These are phyloP conservation scores for Petunia secreta DNA, from an alignment of 257 asterid species.

Conservation along the genomic window DNA sequence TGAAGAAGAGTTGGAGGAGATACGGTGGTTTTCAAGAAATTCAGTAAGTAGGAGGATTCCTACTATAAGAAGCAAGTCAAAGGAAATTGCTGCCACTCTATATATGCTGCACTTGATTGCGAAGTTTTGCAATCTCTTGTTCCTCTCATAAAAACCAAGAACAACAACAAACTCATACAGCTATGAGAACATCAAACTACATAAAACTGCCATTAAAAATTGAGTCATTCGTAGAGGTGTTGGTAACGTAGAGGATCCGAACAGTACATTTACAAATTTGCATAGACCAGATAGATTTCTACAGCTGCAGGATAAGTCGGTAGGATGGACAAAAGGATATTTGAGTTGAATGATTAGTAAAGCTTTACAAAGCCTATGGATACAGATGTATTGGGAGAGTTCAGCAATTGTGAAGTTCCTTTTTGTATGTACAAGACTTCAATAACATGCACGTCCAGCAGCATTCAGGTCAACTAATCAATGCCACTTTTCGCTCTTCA, in stretches of 20 bases:
- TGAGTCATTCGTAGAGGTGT: not conserved
- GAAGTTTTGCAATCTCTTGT: not conserved
- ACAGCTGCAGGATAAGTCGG: constrained; percentile 17
- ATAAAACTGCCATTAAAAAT: not conserved
- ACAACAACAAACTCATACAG: not conserved
- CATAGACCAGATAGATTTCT: constrained; percentile 12
- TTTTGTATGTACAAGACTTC: constrained; percentile 2
- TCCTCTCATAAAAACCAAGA: not conserved
- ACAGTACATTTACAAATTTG: constrained; percentile 2
- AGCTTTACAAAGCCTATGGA: constrained; percentile 1
- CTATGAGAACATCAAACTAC: not conserved
- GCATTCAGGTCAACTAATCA: not conserved
- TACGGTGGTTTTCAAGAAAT: not conserved
- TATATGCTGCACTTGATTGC: not conserved
- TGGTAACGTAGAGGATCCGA: not conserved
- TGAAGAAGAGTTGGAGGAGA: not conserved
- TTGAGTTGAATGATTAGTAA: constrained; percentile 14
- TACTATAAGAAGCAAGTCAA: not conserved
- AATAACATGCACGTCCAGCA: constrained; percentile 4
- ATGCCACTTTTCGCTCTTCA: constrained; percentile 31
- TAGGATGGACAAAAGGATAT: constrained; percentile 5
- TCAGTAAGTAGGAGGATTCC: not conserved
- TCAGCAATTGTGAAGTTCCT: constrained; percentile 13
- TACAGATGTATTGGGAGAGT: not conserved
- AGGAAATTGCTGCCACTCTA: not conserved